Base-by-base conservation (phyloP, 257 asterid species). In the Lantana camara region DNA sequence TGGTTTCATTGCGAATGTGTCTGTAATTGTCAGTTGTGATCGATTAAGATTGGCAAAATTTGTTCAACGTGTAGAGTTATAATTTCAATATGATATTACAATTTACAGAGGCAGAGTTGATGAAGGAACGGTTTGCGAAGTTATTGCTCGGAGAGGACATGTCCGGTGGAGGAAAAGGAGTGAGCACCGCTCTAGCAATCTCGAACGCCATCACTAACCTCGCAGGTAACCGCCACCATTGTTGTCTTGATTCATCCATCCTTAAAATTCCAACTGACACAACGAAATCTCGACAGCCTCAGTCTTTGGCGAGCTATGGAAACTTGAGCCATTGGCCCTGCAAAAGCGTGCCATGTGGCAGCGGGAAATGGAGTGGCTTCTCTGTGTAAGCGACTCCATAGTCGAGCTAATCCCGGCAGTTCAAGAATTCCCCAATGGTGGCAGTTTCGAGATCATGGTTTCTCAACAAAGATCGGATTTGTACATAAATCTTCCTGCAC, bases 131-230 rank as follows among this genome's bases (percentile, higher is more conserved):
- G 34, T 93, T 93, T 22, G 90, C 95, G 0, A 90, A 90, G 74
- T 57, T 93, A 66, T 75, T 93, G 64, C 82, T 93, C 2, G 99
- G 99, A 56, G 97, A 93, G 75, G 99, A 93, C 54, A 93, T 93
- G 96, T 85, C 96, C 5, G 99, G 99, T 64, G 97, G 95, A 66
- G 96, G 95, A n/a, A 84, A 82, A 70, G 99, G 97, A 72, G 97
- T 85, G 12, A 78, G 81, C 46, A 82, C 95, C 27, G 97, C 99
- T 67, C 81, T 87, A 13, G 97, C 99, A 68, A 85, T 93, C 75
- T 93, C 97, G 76, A 93, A 93, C 20, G 95, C 97, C 37, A 90
- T 90, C 15, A 84, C 97, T 4, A 87, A 90, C 74, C 97, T 93
- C 27, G 85, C 99, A 46, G 97, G 97, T 92, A 27, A 27, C 59